Conservation (phyloP, 768 basidiomycete genomes). For the Coprinopsis cinerea region DNA sequence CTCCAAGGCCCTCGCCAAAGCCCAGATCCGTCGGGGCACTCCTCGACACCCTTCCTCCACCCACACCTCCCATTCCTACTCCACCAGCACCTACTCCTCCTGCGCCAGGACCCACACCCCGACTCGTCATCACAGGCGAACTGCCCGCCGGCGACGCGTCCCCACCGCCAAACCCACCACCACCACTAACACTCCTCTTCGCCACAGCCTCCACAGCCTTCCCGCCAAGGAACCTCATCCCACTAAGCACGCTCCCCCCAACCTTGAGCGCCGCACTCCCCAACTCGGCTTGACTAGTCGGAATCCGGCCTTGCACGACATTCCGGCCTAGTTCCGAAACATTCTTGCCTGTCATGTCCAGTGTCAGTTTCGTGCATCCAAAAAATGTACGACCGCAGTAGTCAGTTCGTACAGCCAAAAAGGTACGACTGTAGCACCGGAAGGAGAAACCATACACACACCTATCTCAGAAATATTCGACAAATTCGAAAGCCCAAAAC, state of each 20-base stretch:
- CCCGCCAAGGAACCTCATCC: constrained; percentile 59
- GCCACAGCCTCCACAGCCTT: constrained; percentile 50
- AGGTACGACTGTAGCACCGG: no score
- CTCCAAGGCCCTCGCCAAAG: background rate
- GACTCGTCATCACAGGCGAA: no score
- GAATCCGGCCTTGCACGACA: background rate
- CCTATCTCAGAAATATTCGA: constrained; percentile 12
- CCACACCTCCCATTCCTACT: constrained; percentile 4
- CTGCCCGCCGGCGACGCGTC: no score
- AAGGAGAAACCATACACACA: no score
- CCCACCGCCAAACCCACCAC: no score
- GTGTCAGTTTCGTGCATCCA: no score
- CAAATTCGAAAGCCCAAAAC: constrained; percentile 12
- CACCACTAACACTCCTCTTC: constrained; percentile 22
- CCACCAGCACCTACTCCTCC: constrained; percentile 21
- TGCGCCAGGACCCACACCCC: constrained; percentile 15
- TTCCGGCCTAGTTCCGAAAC: background rate
- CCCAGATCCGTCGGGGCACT: constrained; percentile 15
- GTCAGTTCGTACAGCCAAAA: no score
- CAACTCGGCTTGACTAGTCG: constrained; percentile 40
- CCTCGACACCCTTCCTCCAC: constrained; percentile 17
- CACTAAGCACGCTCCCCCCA: constrained; percentile 56
- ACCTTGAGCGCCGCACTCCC: constrained; percentile 52
- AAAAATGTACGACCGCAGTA: no score
- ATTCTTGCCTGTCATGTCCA: no score